Conservation (phyloP, 2,329 filamentous ascomycete species). For the Sordariomycetes sp. region DNA sequence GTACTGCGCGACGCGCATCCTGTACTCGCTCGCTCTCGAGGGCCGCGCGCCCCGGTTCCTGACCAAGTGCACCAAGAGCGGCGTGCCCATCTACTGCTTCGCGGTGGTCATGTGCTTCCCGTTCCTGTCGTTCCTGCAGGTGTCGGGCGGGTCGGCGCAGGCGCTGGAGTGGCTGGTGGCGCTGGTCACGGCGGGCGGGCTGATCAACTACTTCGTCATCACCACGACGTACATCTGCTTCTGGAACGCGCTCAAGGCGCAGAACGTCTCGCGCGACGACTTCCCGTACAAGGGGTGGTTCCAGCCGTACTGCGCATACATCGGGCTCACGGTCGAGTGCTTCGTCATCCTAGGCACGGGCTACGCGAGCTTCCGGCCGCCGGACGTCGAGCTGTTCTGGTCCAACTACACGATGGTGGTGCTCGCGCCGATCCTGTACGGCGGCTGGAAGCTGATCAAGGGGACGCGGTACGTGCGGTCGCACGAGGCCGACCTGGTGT, state of each 20-base stretch:
- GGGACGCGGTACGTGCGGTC: constrained; percentile 42
- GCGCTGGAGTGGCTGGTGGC: constrained; percentile 33
- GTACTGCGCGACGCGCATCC: constrained; percentile 43
- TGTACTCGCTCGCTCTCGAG: constrained; percentile 45
- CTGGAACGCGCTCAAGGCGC: constrained; percentile 39
- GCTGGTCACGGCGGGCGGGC: constrained; percentile 33
- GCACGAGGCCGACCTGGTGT: constrained; percentile 46
- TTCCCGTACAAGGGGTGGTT: constrained; percentile 48
- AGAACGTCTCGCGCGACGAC: constrained; percentile 30
- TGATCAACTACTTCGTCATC: constrained; percentile 43
- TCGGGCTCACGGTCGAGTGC: constrained; percentile 29
- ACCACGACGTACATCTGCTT: constrained; percentile 45
- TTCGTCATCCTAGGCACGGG: constrained; percentile 40
- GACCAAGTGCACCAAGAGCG: constrained; percentile 39
- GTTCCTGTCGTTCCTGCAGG: constrained; percentile 31
- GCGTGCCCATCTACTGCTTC: constrained; percentile 43
- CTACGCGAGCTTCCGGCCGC: constrained; percentile 39
- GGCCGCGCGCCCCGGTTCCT: constrained; percentile 39
- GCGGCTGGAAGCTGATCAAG: constrained; percentile 54
- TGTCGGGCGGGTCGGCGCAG: constrained; percentile 25
- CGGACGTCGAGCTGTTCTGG: constrained; percentile 36
- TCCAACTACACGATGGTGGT: constrained; percentile 48
- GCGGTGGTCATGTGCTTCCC: constrained; percentile 34
- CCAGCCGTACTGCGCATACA: constrained; percentile 46
- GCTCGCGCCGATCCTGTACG: constrained; percentile 39